Conservation (phyloP, 345 rosid species). For the Punica granatum region DNA sequence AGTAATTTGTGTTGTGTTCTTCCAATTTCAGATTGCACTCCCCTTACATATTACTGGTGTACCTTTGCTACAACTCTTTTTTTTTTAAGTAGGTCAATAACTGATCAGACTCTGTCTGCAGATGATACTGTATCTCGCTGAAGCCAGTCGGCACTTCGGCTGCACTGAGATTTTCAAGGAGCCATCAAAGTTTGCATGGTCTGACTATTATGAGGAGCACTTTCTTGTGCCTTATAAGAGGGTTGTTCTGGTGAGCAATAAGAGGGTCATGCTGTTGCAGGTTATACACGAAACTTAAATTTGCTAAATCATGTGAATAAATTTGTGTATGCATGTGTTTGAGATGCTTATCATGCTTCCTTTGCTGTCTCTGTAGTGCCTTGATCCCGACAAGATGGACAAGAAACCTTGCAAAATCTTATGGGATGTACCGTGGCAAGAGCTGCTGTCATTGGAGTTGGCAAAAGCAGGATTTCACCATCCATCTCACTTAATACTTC, state of each 20-base stretch:
- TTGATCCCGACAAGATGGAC: constrained; percentile 68
- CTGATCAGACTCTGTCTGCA: constrained; percentile 21
- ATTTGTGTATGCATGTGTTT: not conserved
- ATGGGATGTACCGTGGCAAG: constrained; percentile 99
- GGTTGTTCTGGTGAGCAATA: constrained; percentile 76
- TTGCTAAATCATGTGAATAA: not conserved
- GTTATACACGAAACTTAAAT: constrained; percentile 19
- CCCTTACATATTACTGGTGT: not conserved
- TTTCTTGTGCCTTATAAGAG: constrained; percentile 70
- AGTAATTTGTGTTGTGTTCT: not conserved
- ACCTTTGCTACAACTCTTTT: not conserved
- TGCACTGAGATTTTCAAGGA: constrained; percentile 89
- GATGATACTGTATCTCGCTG: constrained; percentile 90
- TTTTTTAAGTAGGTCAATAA: not conserved
- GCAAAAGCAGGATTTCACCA: constrained; percentile 70
- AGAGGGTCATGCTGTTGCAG: constrained; percentile 83
- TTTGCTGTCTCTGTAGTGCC: constrained; percentile 40
- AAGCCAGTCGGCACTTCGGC: constrained; percentile 84
- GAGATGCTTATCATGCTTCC: constrained; percentile 12
- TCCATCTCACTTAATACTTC: constrained; percentile 88
- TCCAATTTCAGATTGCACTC: not conserved
- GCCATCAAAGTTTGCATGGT: constrained; percentile 85
- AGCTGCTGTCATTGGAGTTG: constrained; percentile 88
- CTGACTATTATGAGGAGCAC: constrained; percentile 84
- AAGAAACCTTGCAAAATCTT: constrained; percentile 84